A percentile compares a stretch with the other conserved stretches of the same genome.
These are phyloP conservation scores for Zychaea mexicana DNA, from an alignment of 371 early-diverging fungal species.

Conservation along the genomic window DNA sequence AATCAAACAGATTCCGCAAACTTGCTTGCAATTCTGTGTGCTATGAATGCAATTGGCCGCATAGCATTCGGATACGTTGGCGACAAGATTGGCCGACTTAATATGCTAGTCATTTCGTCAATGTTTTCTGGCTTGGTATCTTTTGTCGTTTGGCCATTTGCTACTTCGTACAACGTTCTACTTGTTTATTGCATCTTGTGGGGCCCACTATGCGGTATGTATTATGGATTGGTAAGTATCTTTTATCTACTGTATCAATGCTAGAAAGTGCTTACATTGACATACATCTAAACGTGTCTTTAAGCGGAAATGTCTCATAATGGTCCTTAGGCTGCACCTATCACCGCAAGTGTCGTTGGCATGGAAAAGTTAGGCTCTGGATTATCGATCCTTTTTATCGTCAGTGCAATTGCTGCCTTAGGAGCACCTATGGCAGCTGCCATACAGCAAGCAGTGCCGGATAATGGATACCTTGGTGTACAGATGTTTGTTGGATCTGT, in stretches of 20 bases:
- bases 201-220: slow-evolving; percentile 43
- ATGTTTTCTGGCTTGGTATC: slow-evolving; percentile 39
- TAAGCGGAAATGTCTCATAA: no score
- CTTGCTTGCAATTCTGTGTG: slow-evolving; percentile 33
- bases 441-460: slow-evolving; percentile 28
- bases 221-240: slow-evolving; percentile 30
- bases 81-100: slow-evolving; percentile 66
- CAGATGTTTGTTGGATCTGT: slow-evolving; percentile 44
- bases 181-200: slow-evolving; percentile 55
- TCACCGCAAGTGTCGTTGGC: slow-evolving; percentile 57
- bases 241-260: no score
- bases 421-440: slow-evolving; percentile 38
- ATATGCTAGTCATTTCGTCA: slow-evolving; percentile 26
- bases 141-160: slow-evolving; percentile 61
- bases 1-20: slow-evolving; percentile 21
- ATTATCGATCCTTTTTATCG: slow-evolving; percentile 56
- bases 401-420: slow-evolving; percentile 36
- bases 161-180: slow-evolving; percentile 43
- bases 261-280: no score
- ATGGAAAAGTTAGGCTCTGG: slow-evolving; percentile 52
- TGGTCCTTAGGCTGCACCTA: slow-evolving; percentile 54
- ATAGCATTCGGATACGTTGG: slow-evolving; percentile 63
- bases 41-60: slow-evolving; percentile 64
- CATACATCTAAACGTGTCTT: no score
- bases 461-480: slow-evolving; percentile 34